Evolutionary conservation across 1,139 yeast genomes (phyloP), one percentile per base, ranked within the genome.

Genomic region (Sugiyamaella pinicola): DNA sequence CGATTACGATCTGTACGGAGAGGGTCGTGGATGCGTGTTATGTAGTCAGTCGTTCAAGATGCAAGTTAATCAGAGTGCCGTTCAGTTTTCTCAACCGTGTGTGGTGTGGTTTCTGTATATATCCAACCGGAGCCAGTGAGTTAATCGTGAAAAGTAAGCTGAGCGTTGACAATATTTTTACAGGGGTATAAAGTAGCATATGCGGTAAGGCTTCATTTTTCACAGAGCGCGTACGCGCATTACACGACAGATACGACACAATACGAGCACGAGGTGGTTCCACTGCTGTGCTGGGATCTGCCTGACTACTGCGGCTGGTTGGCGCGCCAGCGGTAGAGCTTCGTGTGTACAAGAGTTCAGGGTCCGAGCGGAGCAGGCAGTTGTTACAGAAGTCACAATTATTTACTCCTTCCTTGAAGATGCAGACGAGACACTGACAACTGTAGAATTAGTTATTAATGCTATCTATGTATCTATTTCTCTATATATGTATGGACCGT

Each of bases 241-340:
- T 35, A 35, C 39, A 35, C 39, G 39, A 35, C 21, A 18, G 39
- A 35, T 35, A 35, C 39, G 39, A 35, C 29, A 7, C 31, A 24
- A 22, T 39, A 26, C 43, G 43, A 39, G 31, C 19, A 3, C 7
- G 15, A 31, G n/a, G n/a, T 2, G 8, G 35, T 13, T 31, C 4
- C 7, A 31, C 35, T 3, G 35, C 7, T n/a, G 17, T 13, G 17
- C 28, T 6, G 28, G 28, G 8, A 24, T 6, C 6, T 24, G n/a
- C n/a, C n/a, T n/a, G n/a, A n/a, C n/a, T n/a, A n/a, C n/a, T n/a
- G n/a, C n/a, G n/a, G n/a, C n/a, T n/a, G n/a, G n/a, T n/a, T n/a
- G n/a, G n/a, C n/a, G n/a, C n/a, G n/a, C n/a, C n/a, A n/a, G n/a
- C n/a, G n/a, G n/a, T n/a, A n/a, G n/a, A n/a, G n/a, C n/a, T n/a